A percentile compares a stretch with the other conserved stretches of the same genome.
These are phyloP conservation scores for Cordyceps cateniannulata DNA, from an alignment of 2,329 filamentous ascomycete genomes.

Conservation along the genomic window DNA sequence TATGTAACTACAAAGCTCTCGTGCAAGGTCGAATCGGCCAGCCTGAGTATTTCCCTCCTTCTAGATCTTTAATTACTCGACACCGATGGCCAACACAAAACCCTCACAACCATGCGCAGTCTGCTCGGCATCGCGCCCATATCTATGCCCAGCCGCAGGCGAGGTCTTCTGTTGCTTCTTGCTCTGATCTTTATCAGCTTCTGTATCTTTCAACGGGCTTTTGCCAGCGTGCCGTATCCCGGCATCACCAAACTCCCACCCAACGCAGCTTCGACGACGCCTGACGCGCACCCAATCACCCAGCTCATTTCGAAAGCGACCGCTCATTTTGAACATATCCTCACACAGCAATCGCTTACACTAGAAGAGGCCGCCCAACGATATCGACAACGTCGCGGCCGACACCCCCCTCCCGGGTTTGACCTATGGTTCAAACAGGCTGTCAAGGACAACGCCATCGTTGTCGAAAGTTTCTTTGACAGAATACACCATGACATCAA, in stretches of 20 bases:
- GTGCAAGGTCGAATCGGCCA: too few species aligned
- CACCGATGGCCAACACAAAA: too few species aligned
- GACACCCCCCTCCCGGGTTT: constrained; percentile 50
- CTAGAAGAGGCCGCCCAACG: constrained; percentile 40
- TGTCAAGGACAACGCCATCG: constrained; percentile 36
- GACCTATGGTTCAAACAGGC: constrained; percentile 47
- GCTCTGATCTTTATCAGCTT: too few species aligned
- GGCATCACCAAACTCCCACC: not conserved
- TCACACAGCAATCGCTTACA: constrained; percentile 33
- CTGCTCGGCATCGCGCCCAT: too few species aligned
- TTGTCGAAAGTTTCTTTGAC: constrained; percentile 50
- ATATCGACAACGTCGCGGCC: constrained; percentile 43
- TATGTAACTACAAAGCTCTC: too few species aligned
- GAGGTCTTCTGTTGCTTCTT: too few species aligned
- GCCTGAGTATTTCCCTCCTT: too few species aligned
- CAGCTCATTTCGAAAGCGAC: constrained; percentile 33
- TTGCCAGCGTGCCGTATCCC: not conserved
- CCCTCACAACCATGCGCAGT: too few species aligned
- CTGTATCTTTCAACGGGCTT: not conserved
- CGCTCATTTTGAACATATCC: constrained; percentile 24
- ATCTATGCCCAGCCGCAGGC: too few species aligned
- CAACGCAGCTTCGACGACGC: not conserved
- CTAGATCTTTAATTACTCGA: too few species aligned
- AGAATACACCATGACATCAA: constrained; percentile 48
- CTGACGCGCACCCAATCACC: constrained; percentile 33